Evolutionary conservation across 2,329 filamentous ascomycete genomes (phyloP).

Genomic region (Daldinia sp.): DNA sequence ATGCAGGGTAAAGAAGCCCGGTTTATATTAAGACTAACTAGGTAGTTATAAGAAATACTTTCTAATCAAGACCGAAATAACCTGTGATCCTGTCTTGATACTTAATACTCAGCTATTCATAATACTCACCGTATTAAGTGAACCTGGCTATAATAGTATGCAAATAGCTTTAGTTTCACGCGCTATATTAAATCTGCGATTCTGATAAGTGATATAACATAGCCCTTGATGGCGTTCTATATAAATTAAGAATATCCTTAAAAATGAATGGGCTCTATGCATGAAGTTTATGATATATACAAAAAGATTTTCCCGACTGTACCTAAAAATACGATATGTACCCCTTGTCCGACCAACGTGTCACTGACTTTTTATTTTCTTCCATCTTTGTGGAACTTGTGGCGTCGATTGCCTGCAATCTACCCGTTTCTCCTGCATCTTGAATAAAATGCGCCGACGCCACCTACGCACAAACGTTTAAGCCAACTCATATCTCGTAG

Average conservation of each 20-base stretch:
- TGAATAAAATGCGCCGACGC: background rate
- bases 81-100: background rate
- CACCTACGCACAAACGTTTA: background rate
- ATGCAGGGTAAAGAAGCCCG: too few species aligned
- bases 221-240: background rate
- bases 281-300: background rate
- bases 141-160: background rate
- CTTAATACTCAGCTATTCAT: background rate
- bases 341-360: background rate
- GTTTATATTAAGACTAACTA: too few species aligned
- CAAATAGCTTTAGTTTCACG: too few species aligned
- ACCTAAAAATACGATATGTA: background rate
- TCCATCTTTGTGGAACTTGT: background rate
- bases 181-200: background rate
- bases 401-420: background rate
- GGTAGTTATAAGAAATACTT: too few species aligned
- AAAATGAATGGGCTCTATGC: background rate
- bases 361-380: background rate
- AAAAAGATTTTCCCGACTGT: background rate
- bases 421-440: background rate
- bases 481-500: slow-evolving; percentile 4
- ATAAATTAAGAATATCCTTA: background rate
- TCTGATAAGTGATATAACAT: background rate
- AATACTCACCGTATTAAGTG: background rate
- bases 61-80: too few species aligned